A percentile compares a stretch with the other conserved stretches of the same genome.
phyloP scores from a whole-genome alignment of 2,329 filamentous ascomycete genomes.

The Sclerotiophoma versabilis region DNA sequence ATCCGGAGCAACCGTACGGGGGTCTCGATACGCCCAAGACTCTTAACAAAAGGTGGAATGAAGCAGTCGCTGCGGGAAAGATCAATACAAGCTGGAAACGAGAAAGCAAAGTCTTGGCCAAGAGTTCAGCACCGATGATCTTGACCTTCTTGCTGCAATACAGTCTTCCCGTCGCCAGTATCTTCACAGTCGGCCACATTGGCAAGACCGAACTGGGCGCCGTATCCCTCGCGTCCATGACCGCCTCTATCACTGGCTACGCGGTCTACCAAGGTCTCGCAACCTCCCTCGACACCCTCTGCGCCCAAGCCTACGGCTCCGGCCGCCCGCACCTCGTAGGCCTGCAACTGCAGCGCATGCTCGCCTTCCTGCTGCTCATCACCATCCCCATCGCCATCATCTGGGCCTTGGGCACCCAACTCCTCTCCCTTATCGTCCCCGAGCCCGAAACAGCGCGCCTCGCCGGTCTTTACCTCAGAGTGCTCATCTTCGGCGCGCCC shows the following conservation, averaged over 20 bases:
- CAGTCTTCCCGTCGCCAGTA: constrained; percentile 54
- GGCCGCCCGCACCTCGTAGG: constrained; percentile 89
- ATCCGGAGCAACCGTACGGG: constrained; percentile 52
- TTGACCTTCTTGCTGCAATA: constrained; percentile 59
- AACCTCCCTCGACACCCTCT: constrained; percentile 90
- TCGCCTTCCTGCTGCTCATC: constrained; percentile 75
- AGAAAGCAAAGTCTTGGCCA: constrained; percentile 80
- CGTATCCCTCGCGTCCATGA: constrained; percentile 58
- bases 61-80: constrained; percentile 79
- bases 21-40: constrained; percentile 59
- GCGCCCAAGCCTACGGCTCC: constrained; percentile 91
- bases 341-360: constrained; percentile 81
- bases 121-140: constrained; percentile 55
- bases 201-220: constrained; percentile 58
- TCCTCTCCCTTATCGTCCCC: constrained; percentile 71
- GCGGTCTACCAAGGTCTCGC: constrained; percentile 69
- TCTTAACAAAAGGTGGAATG: constrained; percentile 57
- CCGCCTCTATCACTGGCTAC: constrained; percentile 58
- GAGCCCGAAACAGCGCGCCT: constrained; percentile 73
- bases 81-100: constrained; percentile 92
- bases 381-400: constrained; percentile 75
- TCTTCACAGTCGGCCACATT: constrained; percentile 60
- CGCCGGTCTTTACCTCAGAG: constrained; percentile 75
- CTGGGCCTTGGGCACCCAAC: constrained; percentile 72
- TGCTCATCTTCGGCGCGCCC: constrained; percentile 74